These are phyloP conservation scores for Alliaria petiolata DNA, from an alignment of 345 rosid genomes.

Conservation along the genomic window DNA sequence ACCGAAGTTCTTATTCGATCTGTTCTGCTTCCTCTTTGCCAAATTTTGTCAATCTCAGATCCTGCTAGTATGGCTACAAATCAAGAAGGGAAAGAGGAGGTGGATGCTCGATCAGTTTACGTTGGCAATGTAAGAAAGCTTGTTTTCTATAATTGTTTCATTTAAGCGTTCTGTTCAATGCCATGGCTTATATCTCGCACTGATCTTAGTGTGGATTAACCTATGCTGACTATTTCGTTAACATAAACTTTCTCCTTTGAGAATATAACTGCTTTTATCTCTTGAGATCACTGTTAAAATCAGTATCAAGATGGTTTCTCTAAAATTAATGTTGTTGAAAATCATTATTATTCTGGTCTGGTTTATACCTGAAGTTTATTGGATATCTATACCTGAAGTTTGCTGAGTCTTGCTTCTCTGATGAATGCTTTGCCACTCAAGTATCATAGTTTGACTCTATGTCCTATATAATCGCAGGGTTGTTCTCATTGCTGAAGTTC, in stretches of 20 bases:
- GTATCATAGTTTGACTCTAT: conserved; percentile 5
- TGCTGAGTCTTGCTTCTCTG: conserved; percentile 31
- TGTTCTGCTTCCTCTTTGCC: background rate
- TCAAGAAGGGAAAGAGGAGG: conserved; percentile 73
- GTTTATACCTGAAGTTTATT: too few relatives aligned
- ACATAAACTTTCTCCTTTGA: background rate
- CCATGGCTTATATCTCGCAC: background rate
- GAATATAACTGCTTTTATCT: background rate
- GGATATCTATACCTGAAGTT: background rate
- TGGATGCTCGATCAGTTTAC: conserved; percentile 78
- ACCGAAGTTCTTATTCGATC: too few relatives aligned
- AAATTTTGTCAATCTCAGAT: conserved; percentile 37
- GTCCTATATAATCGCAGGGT: conserved; percentile 68
- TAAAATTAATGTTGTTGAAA: background rate
- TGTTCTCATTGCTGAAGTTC: conserved; percentile 54
- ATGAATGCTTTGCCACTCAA: conserved; percentile 42
- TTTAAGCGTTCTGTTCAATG: background rate
- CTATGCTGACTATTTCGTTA: background rate
- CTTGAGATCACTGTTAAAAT: background rate
- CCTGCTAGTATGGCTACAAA: conserved; percentile 60
- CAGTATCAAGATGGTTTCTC: background rate
- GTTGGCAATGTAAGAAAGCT: conserved; percentile 84
- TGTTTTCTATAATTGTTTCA: background rate
- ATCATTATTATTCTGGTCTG: too few relatives aligned
- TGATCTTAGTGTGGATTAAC: background rate